phyloP scores from a whole-genome alignment of 2,329 filamentous ascomycete genomes.

The Colletotrichum sp. region DNA sequence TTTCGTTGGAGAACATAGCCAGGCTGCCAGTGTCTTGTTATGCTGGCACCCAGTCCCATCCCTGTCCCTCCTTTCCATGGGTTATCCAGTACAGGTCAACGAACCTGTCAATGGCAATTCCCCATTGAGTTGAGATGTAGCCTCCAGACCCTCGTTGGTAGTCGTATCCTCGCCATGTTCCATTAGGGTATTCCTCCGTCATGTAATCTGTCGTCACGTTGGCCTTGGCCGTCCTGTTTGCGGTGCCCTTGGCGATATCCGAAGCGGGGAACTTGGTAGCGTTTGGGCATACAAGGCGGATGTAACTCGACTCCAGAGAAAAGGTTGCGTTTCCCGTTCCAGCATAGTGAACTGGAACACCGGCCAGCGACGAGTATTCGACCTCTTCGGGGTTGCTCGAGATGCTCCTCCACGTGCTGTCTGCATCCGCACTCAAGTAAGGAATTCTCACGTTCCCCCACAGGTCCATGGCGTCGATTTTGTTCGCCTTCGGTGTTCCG shows the following conservation, averaged over 20 bases:
- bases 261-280: background rate
- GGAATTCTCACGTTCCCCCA: constrained; percentile 34
- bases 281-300: background rate
- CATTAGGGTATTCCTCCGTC: background rate
- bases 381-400: background rate
- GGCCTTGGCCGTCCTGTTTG: background rate
- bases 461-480: constrained; percentile 25
- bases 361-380: background rate
- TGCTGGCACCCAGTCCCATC: background rate
- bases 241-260: background rate
- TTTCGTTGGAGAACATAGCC: rapidly evolving
- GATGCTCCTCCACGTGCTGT: background rate
- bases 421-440: background rate
- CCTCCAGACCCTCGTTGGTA: background rate
- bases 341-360: background rate
- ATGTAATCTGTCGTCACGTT: background rate
- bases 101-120: background rate
- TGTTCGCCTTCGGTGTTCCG: constrained; percentile 22
- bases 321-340: constrained; percentile 1
- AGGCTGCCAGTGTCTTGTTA: rapidly evolving
- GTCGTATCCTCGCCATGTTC: background rate
- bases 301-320: constrained; percentile 1
- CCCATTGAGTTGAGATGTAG: background rate
- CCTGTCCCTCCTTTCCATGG: background rate
- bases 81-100: background rate